Conservation (phyloP, 306 rosid species). For the Phaseolus lunatus region DNA sequence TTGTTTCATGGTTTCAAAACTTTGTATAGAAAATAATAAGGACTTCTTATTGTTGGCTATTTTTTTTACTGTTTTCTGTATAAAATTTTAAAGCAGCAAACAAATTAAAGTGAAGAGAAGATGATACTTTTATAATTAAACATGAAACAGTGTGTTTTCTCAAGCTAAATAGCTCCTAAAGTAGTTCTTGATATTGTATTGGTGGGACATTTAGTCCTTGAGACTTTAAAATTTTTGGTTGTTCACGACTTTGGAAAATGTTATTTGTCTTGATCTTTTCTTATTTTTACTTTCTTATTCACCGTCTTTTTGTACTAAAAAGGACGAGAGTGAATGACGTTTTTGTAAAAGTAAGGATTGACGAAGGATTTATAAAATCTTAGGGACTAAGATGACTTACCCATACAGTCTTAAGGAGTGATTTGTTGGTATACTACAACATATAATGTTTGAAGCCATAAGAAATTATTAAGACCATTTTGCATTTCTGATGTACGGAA, state of each 20-base stretch:
- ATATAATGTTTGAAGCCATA: slow-evolving; percentile 4
- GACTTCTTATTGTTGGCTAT: background rate
- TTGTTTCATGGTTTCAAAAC: background rate
- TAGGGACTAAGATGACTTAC: background rate
- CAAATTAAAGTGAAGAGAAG: background rate
- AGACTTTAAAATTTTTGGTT: background rate
- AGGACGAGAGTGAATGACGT: background rate
- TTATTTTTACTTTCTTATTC: background rate
- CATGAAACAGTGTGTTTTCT: background rate
- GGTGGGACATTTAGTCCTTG: background rate
- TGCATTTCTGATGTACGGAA: background rate
- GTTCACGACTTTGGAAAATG: background rate
- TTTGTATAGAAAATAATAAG: background rate
- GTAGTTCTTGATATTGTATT: background rate
- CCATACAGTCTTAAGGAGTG: background rate
- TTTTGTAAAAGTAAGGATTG: background rate
- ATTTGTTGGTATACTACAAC: background rate
- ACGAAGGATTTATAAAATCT: background rate
- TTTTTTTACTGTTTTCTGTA: background rate
- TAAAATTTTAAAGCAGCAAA: background rate
- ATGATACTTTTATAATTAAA: background rate
- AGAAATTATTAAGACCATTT: slow-evolving; percentile 8
- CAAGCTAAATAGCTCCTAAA: background rate
- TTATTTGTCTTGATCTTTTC: background rate
- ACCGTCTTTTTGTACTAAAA: background rate